Evolutionary conservation across 257 asterid genomes (phyloP).

Genomic region (Perilla frutescens): DNA sequence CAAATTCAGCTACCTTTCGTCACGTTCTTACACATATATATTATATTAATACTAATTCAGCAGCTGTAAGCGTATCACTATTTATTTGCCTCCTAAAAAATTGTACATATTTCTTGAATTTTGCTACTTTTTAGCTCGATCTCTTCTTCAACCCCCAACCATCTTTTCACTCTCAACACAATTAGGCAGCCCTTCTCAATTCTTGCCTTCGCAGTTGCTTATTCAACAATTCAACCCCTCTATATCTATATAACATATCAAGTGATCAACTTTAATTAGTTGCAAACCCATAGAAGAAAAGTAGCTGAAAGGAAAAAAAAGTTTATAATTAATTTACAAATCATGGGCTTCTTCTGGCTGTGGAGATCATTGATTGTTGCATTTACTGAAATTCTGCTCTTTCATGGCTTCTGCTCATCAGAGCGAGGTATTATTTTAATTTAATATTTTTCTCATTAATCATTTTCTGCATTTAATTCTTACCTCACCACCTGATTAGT

Average conservation of each 20-base stretch:
- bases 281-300: too few relatives aligned
- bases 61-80: not conserved
- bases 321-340: not conserved
- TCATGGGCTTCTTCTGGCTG: constrained; percentile 33
- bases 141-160: constrained; percentile 1
- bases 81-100: constrained; percentile 18
- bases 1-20: not conserved
- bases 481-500: not conserved
- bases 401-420: constrained; percentile 53
- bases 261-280: not conserved
- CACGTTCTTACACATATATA: not conserved
- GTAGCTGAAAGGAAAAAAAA: too few relatives aligned
- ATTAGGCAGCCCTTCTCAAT: constrained; percentile 7
- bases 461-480: not conserved
- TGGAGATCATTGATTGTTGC: constrained; percentile 42
- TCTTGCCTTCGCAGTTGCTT: not conserved
- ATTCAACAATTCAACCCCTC: constrained; percentile 5
- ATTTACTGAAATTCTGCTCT: constrained; percentile 47
- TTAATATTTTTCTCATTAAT: not conserved
- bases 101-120: constrained; percentile 37
- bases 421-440: constrained; percentile 46
- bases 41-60: not conserved
- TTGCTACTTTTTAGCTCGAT: constrained; percentile 15
- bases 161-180: constrained; percentile 40
- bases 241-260: not conserved